These are phyloP conservation scores for Vigna radiata DNA, from an alignment of 306 rosid genomes.

Conservation along the genomic window DNA sequence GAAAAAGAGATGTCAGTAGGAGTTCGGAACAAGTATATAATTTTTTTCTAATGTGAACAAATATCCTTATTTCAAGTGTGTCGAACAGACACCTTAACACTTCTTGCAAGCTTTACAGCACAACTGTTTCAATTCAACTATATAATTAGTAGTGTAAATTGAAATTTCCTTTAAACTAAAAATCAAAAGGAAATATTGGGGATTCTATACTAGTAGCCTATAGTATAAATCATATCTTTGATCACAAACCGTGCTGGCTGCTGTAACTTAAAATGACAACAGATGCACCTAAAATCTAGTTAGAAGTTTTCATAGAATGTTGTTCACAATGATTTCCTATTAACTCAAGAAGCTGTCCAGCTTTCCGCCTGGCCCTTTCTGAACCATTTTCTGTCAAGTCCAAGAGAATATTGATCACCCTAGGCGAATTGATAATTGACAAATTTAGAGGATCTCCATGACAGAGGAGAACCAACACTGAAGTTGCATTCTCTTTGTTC, in stretches of 20 bases:
- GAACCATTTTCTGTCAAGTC: conserved; percentile 74
- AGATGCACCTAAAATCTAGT: conserved; percentile 53
- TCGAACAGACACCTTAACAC: neutral
- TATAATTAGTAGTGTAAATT: conserved; percentile 21
- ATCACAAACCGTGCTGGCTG: conserved; percentile 29
- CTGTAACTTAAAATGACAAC: conserved; percentile 42
- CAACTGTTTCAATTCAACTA: conserved; percentile 17
- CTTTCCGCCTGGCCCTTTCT: conserved; percentile 79
- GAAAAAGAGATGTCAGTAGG: neutral
- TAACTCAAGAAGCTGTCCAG: conserved; percentile 73
- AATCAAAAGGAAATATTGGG: conserved; percentile 36
- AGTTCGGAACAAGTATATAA: neutral
- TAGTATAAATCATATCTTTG: conserved; percentile 3
- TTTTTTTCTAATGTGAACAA: neutral
- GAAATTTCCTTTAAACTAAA: conserved; percentile 45
- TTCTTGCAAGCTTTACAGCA: conserved; percentile 7
- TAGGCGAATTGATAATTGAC: conserved; percentile 57
- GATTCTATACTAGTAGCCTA: conserved; percentile 8
- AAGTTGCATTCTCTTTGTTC: conserved; percentile 85
- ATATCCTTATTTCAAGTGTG: conserved; percentile 18
- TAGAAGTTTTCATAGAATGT: conserved; percentile 47
- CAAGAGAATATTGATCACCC: conserved; percentile 58
- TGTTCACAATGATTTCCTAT: conserved; percentile 58
- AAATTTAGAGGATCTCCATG: conserved; percentile 59
- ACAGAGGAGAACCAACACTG: conserved; percentile 82